Percentiles rank a stretch among this genome's conserved stretches.
phyloP scores from a whole-genome alignment of 495 filamentous ascomycete species.

The Talaromyces nanjingensis region DNA sequence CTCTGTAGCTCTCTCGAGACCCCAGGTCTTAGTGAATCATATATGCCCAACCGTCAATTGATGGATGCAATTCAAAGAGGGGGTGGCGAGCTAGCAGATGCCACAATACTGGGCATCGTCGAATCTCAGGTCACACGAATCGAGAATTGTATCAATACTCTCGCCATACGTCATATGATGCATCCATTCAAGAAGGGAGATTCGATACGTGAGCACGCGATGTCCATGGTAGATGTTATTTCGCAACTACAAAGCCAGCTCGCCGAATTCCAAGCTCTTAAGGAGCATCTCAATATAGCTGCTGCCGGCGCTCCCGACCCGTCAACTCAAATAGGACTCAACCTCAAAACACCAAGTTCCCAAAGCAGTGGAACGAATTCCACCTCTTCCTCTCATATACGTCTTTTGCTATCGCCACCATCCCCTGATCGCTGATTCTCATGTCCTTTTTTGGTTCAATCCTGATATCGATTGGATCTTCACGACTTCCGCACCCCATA shows the following conservation, averaged over 20 bases:
- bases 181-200: slow-evolving; percentile 41
- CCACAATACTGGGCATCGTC: slow-evolving; percentile 75
- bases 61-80: slow-evolving; percentile 75
- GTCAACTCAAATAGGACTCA: slow-evolving; percentile 12
- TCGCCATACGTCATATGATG: slow-evolving; percentile 59
- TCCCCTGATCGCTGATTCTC: slow-evolving; percentile 3
- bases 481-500: not conserved
- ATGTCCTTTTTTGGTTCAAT: slow-evolving; percentile 5
- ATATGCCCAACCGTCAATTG: slow-evolving; percentile 71
- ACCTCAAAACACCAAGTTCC: slow-evolving; percentile 14
- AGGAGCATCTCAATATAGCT: slow-evolving; percentile 35
- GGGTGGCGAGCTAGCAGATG: slow-evolving; percentile 81
- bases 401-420: not conserved
- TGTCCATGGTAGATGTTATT: slow-evolving; percentile 44
- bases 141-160: slow-evolving; percentile 69
- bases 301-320: slow-evolving; percentile 23
- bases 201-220: slow-evolving; percentile 41
- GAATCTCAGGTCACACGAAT: slow-evolving; percentile 93
- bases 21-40: slow-evolving; percentile 45
- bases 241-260: slow-evolving; percentile 40
- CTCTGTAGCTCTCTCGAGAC: slow-evolving; percentile 80
- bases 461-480: too few species aligned
- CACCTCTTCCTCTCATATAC: slow-evolving; percentile 22
- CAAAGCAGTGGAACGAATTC: slow-evolving; percentile 21
- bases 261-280: slow-evolving; percentile 43